Evolutionary conservation across 2,329 filamentous ascomycete genomes (phyloP), one percentile per base, ranked within the genome.

Genomic region (Pseudocercospora eumusae): DNA sequence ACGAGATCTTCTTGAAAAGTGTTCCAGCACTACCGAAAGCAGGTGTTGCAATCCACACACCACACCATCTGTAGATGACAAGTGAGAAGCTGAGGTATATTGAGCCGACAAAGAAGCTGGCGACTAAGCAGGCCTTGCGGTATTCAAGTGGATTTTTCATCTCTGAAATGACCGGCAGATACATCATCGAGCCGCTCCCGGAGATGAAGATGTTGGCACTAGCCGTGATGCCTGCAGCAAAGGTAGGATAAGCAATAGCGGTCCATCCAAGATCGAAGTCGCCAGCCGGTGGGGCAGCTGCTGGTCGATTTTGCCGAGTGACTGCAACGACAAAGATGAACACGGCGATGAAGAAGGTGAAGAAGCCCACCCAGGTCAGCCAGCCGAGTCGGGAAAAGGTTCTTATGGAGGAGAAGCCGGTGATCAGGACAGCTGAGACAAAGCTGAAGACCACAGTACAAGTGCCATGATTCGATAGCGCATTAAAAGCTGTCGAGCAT

Each of bases 161-260:
- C 75, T 88, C 86, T 0, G 83, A 84, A 55, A 88, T 87, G 62
- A 88, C 83, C 2, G 85, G 83, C 1, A 88, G 74, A 68, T 87
- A 88, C 1, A 83, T 83, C 20, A 81, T 82, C 0, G 84, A 86
- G 9, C 82, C 84, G 0, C 84, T 82, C 4, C 80, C 80, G 2
- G 82, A 83, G 60, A 83, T 81, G 72, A 87, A 85, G 61, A 88
- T 86, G 2, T 82, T 85, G 0, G 80, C 78, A 0, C 80, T 78
- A 47, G 84, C 82, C 0, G 80, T 82, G 66, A 87, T 86, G 11
- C 83, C 85, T 1, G 79, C 81, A 0, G 81, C 80, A 69, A 88
- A 88, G 20, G 77, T 80, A 0, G 85, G 84, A 64, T 83, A 75
- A 9, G 78, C 82, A 60, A 87, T 82, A 10, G 80, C 79, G 42